A percentile compares a stretch with the other conserved stretches of the same genome.
Evolutionary conservation across 257 asterid species (phyloP).

Genomic region (Solanum pinnatisectum): DNA sequence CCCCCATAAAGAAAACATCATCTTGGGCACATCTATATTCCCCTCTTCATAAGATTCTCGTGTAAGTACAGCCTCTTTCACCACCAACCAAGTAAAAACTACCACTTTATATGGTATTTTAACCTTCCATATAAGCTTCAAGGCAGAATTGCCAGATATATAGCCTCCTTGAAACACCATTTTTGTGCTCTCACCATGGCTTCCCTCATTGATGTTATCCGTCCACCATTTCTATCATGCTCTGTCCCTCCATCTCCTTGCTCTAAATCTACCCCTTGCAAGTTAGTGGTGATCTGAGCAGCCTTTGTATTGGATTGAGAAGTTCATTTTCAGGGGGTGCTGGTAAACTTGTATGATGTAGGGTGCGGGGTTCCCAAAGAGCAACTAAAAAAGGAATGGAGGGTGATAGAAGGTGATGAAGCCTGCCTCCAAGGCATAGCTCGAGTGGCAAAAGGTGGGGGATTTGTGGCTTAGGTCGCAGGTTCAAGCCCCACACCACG

Average conservation of each 20-base stretch:
- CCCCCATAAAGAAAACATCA: not conserved
- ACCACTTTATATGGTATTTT: not conserved
- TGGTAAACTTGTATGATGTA: not conserved
- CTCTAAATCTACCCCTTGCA: not conserved
- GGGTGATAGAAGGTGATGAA: not conserved
- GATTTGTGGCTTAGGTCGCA: too few relatives aligned
- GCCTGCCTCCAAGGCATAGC: not conserved
- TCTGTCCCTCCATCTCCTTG: not conserved
- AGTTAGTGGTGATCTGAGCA: not conserved
- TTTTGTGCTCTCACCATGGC: not conserved
- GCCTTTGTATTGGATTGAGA: not conserved
- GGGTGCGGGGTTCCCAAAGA: not conserved
- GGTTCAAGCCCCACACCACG: too few relatives aligned
- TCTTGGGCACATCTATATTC: not conserved
- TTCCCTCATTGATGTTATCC: not conserved
- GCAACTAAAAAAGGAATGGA: not conserved
- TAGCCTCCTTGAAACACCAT: not conserved
- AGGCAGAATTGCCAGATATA: not conserved
- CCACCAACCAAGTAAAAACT: not conserved
- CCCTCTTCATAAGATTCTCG: not conserved
- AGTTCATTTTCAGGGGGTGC: not conserved
- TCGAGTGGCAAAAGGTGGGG: too few relatives aligned
- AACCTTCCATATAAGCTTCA: not conserved
- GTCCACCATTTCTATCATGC: not conserved
- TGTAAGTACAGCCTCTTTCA: not conserved